Evolutionary conservation across 75 land plant genomes (phyloP), one percentile per base, ranked within the genome.

Genomic region (Pinus tabuliformis): DNA sequence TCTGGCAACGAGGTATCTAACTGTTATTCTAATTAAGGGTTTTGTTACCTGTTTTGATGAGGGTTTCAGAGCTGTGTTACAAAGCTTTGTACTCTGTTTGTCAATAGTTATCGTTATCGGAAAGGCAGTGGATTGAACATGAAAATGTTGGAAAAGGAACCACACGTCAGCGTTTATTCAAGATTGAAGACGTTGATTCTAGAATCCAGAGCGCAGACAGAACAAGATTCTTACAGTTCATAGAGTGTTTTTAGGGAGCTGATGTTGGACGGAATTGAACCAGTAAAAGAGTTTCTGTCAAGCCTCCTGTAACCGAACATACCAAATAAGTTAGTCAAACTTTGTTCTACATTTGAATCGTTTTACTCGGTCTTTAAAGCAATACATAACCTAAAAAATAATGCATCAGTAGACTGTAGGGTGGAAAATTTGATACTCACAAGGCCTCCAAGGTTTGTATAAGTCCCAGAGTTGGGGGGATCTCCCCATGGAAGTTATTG

Each of bases 281-380:
- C 91, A 58, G 28, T 88, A 2, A 94, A 76, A n/a, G 73, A 58
- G 57, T 93, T 93, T 64, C 78, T 79, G 66, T 91, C 95, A 33
- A 93, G 57, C 28, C 89, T 91, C 30, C 91, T 93, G 86, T 33
- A 73, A 49, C 16, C 73, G 7, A 56, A 17, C 65, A 81, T 18
- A 72, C n/a, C 18, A 42, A 72, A 21, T 16, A 56, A 73, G 72
- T 49, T 9, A 49, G 11, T 9, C 54, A 49, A 49, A 49, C 12
- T 49, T 1, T 49, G 12, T 9, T 49, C 6, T 49, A 9, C 1
- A 49, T 49, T 49, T 9, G 11, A 49, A 49, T 49, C 12, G 12
- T 49, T 49, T 49, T 8, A 49, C 54, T 49, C 11, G 54, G 54
- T 14, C 3, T 20, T 58, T 18, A 21, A 73, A 58, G 78, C 30